Evolutionary conservation across 2,329 filamentous ascomycete genomes (phyloP), one percentile per base, ranked within the genome.

Genomic region (Penicillium sp.): DNA sequence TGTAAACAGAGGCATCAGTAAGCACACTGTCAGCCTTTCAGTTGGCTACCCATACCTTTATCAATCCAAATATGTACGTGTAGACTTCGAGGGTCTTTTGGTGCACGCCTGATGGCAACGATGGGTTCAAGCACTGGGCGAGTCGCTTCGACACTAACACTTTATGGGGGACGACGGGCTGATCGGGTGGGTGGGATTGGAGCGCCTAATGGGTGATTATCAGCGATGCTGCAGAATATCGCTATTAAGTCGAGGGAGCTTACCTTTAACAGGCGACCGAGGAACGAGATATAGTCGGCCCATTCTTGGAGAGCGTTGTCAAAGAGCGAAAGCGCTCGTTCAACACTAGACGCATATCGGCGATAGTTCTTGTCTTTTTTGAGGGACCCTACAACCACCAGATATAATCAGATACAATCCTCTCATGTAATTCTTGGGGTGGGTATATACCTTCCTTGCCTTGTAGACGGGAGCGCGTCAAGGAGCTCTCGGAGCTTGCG

Each of bases 221-320:
- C 15, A 58, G 46, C 31, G 53, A 55, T 29, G 34, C 13, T 19
- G 9, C 6, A 15, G 10, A 16, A 11, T n/a, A 45, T 36, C n/a
- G 19, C 33, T 4, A 19, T 10, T 16, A 2, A 2, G 25, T n/a
- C 5, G 11, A 38, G 13, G 13, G 46, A 60, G 63, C 70, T 66
- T 73, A 92, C 91, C 85, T 97, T 97, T 60, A 96, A 81, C 48
- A 99, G 81, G 60, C 91, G 87, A 71, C 90, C 95, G 55, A 99
- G 79, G 73, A 97, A 99, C 19, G 93, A 96, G 69, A 99, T 99
- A 72, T 99, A 99, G 78, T 99, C 94, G 48, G 95, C 94, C 94
- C 94, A 99, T 85, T 99, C 94, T 76, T 97, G 92, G 65, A 97
- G 82, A 31, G 91, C 87, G 16, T 91, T 92, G 72, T 99, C 94